A percentile compares a stretch with the other conserved stretches of the same genome.
These are phyloP conservation scores for Strobilomyces dryophilus DNA, from an alignment of 768 basidiomycete genomes.

Conservation along the genomic window DNA sequence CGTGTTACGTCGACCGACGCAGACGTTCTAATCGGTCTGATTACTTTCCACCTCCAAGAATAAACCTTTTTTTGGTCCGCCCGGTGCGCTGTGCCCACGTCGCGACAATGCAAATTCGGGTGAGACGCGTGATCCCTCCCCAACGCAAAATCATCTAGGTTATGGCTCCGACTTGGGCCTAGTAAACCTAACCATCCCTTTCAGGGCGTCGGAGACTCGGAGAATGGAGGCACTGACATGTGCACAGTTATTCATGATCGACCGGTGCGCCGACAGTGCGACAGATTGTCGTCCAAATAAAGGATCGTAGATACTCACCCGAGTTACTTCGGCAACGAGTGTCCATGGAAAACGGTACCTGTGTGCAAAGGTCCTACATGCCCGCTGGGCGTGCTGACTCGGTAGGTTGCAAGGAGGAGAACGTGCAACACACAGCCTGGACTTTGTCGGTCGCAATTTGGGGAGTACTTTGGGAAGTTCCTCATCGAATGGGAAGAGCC, in stretches of 20 bases:
- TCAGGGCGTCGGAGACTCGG: slow-evolving; percentile 4
- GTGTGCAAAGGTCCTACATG: neutral
- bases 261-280: slow-evolving; percentile 3
- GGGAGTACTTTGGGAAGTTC: neutral
- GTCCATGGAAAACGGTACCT: neutral
- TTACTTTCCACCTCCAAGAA: neutral
- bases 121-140: neutral
- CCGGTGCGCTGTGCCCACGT: neutral
- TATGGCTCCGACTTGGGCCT: slow-evolving; percentile 2
- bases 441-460: neutral
- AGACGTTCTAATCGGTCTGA: neutral
- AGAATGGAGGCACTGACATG: slow-evolving; percentile 19
- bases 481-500: neutral
- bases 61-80: neutral
- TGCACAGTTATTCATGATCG: slow-evolving; percentile 22
- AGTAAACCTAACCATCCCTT: neutral
- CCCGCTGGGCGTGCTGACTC: neutral
- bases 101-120: slow-evolving; percentile 4
- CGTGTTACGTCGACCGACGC: slow-evolving; percentile 18
- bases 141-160: neutral
- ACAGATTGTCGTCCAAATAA: neutral
- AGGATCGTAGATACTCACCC: neutral
- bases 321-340: neutral
- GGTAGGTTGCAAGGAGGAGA: neutral
- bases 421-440: neutral